Conservation (phyloP, 805 yeast genomes). For the Zygosaccharomyces rouxii region DNA sequence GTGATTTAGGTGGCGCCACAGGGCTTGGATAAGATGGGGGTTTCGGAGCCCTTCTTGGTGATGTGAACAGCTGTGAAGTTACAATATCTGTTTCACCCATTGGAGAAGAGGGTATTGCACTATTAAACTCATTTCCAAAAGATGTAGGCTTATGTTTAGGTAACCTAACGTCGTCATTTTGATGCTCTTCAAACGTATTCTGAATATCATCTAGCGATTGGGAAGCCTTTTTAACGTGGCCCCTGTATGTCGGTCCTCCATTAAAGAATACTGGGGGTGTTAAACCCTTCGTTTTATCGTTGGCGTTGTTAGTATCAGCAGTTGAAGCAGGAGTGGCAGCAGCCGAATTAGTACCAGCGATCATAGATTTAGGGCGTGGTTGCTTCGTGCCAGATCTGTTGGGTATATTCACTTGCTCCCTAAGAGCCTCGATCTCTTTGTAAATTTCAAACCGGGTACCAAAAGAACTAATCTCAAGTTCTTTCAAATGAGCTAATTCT, state of each 20-base stretch:
- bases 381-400: background rate
- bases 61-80: conserved; percentile 41
- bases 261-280: conserved; percentile 42
- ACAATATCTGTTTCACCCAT: conserved; percentile 8
- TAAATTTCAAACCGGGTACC: conserved; percentile 92
- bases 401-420: conserved; percentile 19
- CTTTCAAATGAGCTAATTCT: conserved; percentile 82
- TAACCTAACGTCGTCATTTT: background rate
- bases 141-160: conserved; percentile 18
- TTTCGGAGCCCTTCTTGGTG: conserved; percentile 71
- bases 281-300: conserved; percentile 25
- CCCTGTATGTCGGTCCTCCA: conserved; percentile 19
- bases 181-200: background rate
- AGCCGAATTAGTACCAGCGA: background rate
- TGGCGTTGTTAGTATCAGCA: background rate
- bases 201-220: conserved; percentile 24
- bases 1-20: conserved; percentile 36
- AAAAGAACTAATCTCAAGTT: conserved; percentile 84
- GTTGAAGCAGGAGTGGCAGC: background rate
- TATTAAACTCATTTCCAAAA: background rate
- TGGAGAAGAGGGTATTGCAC: conserved; percentile 20
- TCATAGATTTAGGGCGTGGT: background rate
- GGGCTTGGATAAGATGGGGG: conserved; percentile 54
- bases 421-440: conserved; percentile 76
- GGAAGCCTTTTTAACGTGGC: conserved; percentile 20